A percentile compares a stretch with the other conserved stretches of the same genome.
These are phyloP conservation scores for Aspergillus eucalypticola DNA, from an alignment of 2,329 filamentous ascomycete species.

Conservation along the genomic window DNA sequence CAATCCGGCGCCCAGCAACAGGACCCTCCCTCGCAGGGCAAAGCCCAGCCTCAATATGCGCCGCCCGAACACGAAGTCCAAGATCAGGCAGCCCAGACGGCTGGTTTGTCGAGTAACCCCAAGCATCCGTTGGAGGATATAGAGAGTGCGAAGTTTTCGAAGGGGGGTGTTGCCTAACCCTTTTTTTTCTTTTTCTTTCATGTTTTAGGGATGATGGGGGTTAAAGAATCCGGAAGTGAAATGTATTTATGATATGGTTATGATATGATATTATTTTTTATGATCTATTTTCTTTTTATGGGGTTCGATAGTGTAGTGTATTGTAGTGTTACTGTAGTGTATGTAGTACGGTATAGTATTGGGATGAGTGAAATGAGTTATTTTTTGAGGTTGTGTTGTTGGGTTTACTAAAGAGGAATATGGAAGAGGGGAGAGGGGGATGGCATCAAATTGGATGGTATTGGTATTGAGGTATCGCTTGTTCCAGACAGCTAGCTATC, in stretches of 20 bases:
- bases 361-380: no score
- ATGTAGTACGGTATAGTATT: no score
- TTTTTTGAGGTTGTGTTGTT: no score
- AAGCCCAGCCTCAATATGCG: conserved; percentile 46
- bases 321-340: no score
- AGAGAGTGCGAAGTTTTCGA: conserved; percentile 37
- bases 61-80: conserved; percentile 29
- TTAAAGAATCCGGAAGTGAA: neutral
- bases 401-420: no score
- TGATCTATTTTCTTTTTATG: neutral
- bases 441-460: no score
- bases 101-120: conserved; percentile 43
- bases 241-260: neutral
- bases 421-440: no score
- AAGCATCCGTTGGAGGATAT: conserved; percentile 42
- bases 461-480: conserved; percentile 5
- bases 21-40: conserved; percentile 58
- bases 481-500: conserved; percentile 17
- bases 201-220: neutral
- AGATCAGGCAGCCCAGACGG: conserved; percentile 16
- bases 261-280: neutral
- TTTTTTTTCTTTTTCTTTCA: neutral
- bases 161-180: conserved; percentile 15
- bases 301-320: no score
- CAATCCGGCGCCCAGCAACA: conserved; percentile 67